These are phyloP conservation scores for Lentithecium fluviatile DNA, from an alignment of 495 filamentous ascomycete species.

Conservation along the genomic window DNA sequence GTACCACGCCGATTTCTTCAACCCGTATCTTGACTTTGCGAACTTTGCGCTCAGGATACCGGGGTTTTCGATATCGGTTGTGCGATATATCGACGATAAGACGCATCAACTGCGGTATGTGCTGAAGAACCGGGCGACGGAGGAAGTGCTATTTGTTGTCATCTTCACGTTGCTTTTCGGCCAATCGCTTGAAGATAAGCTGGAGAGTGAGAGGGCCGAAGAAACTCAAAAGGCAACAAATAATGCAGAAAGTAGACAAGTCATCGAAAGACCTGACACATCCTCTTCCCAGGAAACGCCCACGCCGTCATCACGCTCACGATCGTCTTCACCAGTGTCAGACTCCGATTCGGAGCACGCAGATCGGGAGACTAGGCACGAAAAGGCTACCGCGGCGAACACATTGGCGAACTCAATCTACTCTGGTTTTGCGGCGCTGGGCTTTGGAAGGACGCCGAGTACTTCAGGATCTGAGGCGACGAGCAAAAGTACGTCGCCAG, in stretches of 20 bases:
- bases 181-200: slow-evolving; percentile 30
- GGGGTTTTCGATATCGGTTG: slow-evolving; percentile 40
- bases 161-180: slow-evolving; percentile 43
- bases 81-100: slow-evolving; percentile 44
- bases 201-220: slow-evolving; percentile 4
- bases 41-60: slow-evolving; percentile 44
- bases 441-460: slow-evolving; percentile 16
- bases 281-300: slow-evolving; percentile 10
- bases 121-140: slow-evolving; percentile 41
- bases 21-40: slow-evolving; percentile 86
- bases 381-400: neutral
- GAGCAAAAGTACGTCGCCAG: neutral
- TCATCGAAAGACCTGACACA: slow-evolving; percentile 2
- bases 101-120: slow-evolving; percentile 43
- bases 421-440: slow-evolving; percentile 21
- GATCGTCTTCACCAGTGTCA: slow-evolving; percentile 1
- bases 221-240: neutral
- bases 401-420: slow-evolving; percentile 19
- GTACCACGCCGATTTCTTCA: slow-evolving; percentile 84
- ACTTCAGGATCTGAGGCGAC: slow-evolving; percentile 12
- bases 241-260: neutral
- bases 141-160: slow-evolving; percentile 41
- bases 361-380: neutral
- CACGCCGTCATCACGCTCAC: slow-evolving; percentile 7
- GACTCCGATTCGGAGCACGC: slow-evolving; percentile 1